These are phyloP conservation scores for Cardiospermum halicacabum DNA, from an alignment of 345 rosid species.

Conservation along the genomic window DNA sequence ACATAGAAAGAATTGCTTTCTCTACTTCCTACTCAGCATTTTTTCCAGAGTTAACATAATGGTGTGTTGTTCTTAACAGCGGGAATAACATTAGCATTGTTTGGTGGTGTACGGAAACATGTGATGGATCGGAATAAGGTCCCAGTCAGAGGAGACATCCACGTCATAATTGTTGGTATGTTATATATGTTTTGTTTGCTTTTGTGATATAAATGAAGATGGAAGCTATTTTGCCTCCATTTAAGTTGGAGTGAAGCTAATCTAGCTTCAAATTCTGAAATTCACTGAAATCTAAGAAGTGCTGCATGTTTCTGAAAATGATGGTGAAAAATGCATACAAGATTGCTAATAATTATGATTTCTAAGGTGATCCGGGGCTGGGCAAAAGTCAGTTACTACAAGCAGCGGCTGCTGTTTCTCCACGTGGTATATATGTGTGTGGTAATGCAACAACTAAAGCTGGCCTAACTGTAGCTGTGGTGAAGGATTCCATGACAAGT, in stretches of 20 bases:
- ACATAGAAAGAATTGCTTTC: background rate
- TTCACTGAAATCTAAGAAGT: background rate
- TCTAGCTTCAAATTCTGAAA: background rate
- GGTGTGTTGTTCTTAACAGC: constrained; percentile 43
- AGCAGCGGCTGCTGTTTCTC: constrained; percentile 92
- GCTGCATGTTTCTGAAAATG: constrained; percentile 1
- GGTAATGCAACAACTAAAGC: constrained; percentile 92
- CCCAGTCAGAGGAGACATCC: constrained; percentile 99
- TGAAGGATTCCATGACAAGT: constrained; percentile 82
- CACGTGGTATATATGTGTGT: constrained; percentile 97
- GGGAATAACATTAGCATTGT: constrained; percentile 84
- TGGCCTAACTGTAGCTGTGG: constrained; percentile 97
- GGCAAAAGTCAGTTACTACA: constrained; percentile 98
- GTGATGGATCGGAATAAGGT: constrained; percentile 88
- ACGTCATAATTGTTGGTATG: constrained; percentile 93
- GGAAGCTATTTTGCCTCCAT: background rate
- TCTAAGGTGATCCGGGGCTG: constrained; percentile 94
- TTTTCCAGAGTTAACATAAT: background rate
- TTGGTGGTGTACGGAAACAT: constrained; percentile 96
- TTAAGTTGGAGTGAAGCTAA: background rate
- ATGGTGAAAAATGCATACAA: constrained; percentile 10
- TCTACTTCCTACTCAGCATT: background rate
- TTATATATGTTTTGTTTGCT: constrained; percentile 9
- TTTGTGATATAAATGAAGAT: background rate
- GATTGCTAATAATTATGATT: constrained; percentile 10